Percentiles rank a stretch among this genome's conserved stretches.
Evolutionary conservation across 257 asterid species (phyloP).

Genomic region (Striga asiatica): DNA sequence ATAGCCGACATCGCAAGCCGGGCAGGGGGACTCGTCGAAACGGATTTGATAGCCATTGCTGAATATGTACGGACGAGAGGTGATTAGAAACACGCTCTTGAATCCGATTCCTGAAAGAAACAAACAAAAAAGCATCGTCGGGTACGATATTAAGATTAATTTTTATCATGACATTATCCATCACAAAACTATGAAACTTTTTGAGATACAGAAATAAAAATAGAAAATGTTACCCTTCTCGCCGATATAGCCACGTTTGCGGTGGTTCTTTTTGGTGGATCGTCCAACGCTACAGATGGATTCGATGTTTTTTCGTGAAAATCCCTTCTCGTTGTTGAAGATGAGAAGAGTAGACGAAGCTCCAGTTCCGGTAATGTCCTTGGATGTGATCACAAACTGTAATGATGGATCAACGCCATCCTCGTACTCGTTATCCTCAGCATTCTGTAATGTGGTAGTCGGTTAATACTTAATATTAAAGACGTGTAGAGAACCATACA

Average conservation of each 20-base stretch:
- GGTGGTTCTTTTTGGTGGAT: background rate
- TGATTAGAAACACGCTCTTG: background rate
- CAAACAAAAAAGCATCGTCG: background rate
- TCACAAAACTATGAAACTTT: no score
- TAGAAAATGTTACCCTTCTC: background rate
- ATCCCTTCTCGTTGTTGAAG: background rate
- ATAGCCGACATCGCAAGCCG: background rate
- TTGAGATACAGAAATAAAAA: background rate
- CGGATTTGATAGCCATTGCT: background rate
- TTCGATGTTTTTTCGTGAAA: background rate
- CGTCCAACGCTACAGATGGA: background rate
- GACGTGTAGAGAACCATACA: no score
- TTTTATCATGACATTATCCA: no score
- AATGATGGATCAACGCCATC: background rate
- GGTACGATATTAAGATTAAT: no score
- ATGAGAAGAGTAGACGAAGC: background rate
- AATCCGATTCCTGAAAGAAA: background rate
- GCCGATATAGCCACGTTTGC: background rate
- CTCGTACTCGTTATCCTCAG: background rate
- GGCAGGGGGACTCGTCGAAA: background rate
- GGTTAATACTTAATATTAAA: no score
- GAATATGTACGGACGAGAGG: background rate
- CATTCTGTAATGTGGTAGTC: background rate
- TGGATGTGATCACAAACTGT: background rate
- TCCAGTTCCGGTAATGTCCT: background rate